Conservation (phyloP, 2,329 filamentous ascomycete genomes). For the Talaromyces sp. region DNA sequence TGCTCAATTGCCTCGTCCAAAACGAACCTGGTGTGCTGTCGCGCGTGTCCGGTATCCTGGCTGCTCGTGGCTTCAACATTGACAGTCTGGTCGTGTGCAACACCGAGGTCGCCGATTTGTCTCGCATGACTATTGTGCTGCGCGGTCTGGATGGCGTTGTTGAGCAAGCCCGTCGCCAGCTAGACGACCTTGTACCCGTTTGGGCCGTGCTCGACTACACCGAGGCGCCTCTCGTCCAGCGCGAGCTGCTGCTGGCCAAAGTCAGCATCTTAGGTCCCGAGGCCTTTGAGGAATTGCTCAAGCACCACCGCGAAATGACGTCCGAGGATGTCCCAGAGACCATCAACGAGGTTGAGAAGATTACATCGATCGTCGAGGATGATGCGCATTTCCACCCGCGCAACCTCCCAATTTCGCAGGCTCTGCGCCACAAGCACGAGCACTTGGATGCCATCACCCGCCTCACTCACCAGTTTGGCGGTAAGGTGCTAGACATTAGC, state of each 20-base stretch:
- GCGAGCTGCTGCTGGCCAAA: slow-evolving; percentile 91
- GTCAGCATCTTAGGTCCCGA: slow-evolving; percentile 94
- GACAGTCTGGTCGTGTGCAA: slow-evolving; percentile 96
- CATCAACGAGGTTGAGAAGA: slow-evolving; percentile 37
- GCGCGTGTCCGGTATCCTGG: slow-evolving; percentile 91
- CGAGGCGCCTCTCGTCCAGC: slow-evolving; percentile 83
- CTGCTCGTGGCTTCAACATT: slow-evolving; percentile 97
- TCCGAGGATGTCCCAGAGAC: slow-evolving; percentile 38
- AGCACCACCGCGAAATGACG: slow-evolving; percentile 89
- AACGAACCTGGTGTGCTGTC: slow-evolving; percentile 98
- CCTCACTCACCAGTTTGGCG: slow-evolving; percentile 93
- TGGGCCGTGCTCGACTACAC: slow-evolving; percentile 99
- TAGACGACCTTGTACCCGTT: slow-evolving; percentile 94
- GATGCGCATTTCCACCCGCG: slow-evolving; percentile 76
- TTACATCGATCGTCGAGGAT: slow-evolving; percentile 22
- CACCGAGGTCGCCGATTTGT: slow-evolving; percentile 93
- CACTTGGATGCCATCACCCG: slow-evolving; percentile 95
- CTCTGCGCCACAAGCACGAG: slow-evolving; percentile 92
- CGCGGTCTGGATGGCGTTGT: slow-evolving; percentile 95
- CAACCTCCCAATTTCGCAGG: slow-evolving; percentile 78
- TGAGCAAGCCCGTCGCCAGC: slow-evolving; percentile 89
- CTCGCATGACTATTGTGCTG: slow-evolving; percentile 97
- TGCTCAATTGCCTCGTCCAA: slow-evolving; percentile 97
- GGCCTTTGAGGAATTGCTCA: slow-evolving; percentile 94
- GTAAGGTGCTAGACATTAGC: slow-evolving; percentile 96